phyloP scores from a whole-genome alignment of 2,329 filamentous ascomycete species.

The Trichophyton rubrum region DNA sequence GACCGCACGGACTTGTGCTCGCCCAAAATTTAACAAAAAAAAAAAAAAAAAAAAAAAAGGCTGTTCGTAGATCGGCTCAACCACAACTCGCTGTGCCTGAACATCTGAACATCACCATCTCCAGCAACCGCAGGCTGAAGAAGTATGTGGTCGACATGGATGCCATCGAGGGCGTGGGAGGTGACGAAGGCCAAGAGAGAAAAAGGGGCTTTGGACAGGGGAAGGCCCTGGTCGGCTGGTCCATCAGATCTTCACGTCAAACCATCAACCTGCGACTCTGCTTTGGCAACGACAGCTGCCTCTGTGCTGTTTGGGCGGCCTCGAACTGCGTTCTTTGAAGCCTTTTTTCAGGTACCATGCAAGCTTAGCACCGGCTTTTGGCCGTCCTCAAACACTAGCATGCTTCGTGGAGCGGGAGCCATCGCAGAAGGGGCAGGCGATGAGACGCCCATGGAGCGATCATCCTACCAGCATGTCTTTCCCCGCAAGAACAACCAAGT shows the following conservation, averaged over 20 bases:
- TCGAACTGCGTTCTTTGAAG: background rate
- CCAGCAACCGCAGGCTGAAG: background rate
- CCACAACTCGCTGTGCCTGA: background rate
- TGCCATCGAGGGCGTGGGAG: background rate
- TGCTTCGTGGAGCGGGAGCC: background rate
- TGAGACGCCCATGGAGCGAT: background rate
- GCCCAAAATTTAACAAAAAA: background rate
- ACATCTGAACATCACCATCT: background rate
- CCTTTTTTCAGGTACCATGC: background rate
- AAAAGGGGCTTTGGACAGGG: background rate
- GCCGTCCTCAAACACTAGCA: background rate
- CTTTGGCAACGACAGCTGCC: background rate
- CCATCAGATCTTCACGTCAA: background rate
- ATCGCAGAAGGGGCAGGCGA: background rate
- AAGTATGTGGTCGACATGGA: background rate
- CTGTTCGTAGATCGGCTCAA: background rate
- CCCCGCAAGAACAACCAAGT: background rate
- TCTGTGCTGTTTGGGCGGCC: background rate
- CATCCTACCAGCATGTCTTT: background rate
- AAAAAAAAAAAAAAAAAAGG: background rate
- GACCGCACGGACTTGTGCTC: background rate
- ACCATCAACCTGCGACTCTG: constrained; percentile 1
- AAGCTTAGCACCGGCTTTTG: constrained; percentile 1
- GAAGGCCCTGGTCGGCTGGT: background rate
- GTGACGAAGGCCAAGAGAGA: background rate